Base-by-base conservation (phyloP, 306 rosid genomes). In the Lathyrus oleraceus region DNA sequence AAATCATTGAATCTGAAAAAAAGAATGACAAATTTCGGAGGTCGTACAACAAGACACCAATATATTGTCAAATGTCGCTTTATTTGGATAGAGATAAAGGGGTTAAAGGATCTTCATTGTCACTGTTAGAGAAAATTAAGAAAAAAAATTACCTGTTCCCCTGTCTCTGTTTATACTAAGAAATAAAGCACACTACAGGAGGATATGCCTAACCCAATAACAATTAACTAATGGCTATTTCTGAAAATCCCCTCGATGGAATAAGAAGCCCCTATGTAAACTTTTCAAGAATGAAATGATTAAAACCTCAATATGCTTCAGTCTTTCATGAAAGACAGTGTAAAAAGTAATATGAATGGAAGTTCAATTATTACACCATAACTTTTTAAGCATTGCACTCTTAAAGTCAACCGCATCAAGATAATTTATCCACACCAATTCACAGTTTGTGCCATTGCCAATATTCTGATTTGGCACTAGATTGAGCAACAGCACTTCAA, bases 1-100 rank as follows among this genome's bases (percentile, higher is more conserved):
- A 71, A 39, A 66, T 38, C 54, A 70, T 62, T 70, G 20, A 45
- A 43, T 58, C 32, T 30, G 32, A 53, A 52, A 53, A 65, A 13
- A 38, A 25, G 39, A 16, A 44, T 47, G 56, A 45, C n/a, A 44
- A 9, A 49, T 56, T 38, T 16, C 12, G 20, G 67, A 73, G 52
- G 65, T 61, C 75, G 30, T 49, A 66, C 61, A 58, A 70, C 42
- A 21, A 36, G 20, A 54, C 38, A 40, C 48, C 40, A 67, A 43
- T 49, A 2, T 17, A 48, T 44, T 45, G 57, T 10, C 11, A 27
- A 40, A 32, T 43, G 30, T 27, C 39, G 3, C 5, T 21, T 47
- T 54, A 39, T 11, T 54, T 42, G 54, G 38, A 27, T 43, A 43
- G 28, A 10, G 32, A 66, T 56, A 27, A 67, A 20, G 1, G 49